A percentile compares a stretch with the other conserved stretches of the same genome.
These are phyloP conservation scores for Sphaerostilbella broomeana DNA, from an alignment of 2,329 filamentous ascomycete genomes.

Conservation along the genomic window DNA sequence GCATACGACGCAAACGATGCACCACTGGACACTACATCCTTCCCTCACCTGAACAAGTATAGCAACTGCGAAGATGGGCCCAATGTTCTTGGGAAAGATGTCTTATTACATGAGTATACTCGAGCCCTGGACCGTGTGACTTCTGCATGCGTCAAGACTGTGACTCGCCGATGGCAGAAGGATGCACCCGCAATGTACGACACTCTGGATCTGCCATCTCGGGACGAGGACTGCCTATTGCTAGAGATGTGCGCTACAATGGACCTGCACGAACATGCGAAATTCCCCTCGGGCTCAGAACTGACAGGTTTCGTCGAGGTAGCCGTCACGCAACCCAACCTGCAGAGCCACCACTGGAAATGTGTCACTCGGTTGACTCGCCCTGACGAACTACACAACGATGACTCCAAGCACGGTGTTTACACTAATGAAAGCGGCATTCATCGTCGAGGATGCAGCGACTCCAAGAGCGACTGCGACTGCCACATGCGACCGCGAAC, in stretches of 20 bases:
- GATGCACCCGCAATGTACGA: constrained; percentile 51
- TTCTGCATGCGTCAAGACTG: constrained; percentile 47
- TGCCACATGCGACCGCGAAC: constrained; percentile 42
- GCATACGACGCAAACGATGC: constrained; percentile 39
- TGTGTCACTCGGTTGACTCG: constrained; percentile 53
- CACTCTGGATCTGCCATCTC: constrained; percentile 41
- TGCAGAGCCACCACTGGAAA: constrained; percentile 54
- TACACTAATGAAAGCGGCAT: constrained; percentile 46
- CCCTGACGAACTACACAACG: constrained; percentile 47
- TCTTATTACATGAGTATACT: constrained; percentile 54
- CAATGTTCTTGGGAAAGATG: constrained; percentile 44
- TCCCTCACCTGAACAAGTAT: constrained; percentile 50
- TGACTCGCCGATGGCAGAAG: constrained; percentile 50
- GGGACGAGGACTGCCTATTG: constrained; percentile 48
- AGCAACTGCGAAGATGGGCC: constrained; percentile 47
- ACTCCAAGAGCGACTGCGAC: constrained; percentile 42
- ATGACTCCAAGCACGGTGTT: constrained; percentile 37
- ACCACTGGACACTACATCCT: constrained; percentile 39
- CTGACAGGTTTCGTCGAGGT: constrained; percentile 55
- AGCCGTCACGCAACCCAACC: constrained; percentile 45
- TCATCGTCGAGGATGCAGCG: constrained; percentile 47
- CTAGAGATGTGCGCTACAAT: constrained; percentile 58
- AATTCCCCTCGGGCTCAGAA: constrained; percentile 53
- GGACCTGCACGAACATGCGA: constrained; percentile 49
- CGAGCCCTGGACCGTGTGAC: constrained; percentile 47